phyloP scores from a whole-genome alignment of 176 grass and related monocot genomes.

The Musa acuminata region DNA sequence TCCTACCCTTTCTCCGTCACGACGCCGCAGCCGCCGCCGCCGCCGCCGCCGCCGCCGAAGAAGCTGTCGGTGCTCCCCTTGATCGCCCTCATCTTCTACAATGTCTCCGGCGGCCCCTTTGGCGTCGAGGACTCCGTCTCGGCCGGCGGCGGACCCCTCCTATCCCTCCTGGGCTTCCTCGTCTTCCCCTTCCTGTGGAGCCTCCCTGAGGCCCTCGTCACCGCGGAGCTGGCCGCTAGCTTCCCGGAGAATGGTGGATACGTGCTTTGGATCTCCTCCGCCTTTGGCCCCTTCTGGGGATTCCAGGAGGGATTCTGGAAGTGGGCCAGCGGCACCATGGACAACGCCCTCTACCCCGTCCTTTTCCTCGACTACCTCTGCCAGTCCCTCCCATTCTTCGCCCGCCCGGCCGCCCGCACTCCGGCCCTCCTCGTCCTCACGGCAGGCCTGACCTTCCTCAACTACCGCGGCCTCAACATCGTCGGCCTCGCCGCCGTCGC shows the following conservation, averaged over 20 bases:
- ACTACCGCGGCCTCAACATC: conserved; percentile 73
- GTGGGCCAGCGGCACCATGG: conserved; percentile 75
- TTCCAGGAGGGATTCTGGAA: conserved; percentile 93
- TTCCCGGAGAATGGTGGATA: conserved; percentile 87
- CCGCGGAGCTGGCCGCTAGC: conserved; percentile 65
- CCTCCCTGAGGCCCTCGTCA: conserved; percentile 78
- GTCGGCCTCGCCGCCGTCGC: conserved; percentile 73
- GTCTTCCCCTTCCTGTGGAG: conserved; percentile 58
- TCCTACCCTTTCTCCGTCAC: not conserved
- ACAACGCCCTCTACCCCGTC: conserved; percentile 94
- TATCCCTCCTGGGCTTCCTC: conserved; percentile 75
- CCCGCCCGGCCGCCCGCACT: conserved; percentile 13
- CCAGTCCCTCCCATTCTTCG: conserved; percentile 16
- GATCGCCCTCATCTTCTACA: conserved; percentile 94
- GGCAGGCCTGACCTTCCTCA: conserved; percentile 75
- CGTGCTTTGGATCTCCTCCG: conserved; percentile 78
- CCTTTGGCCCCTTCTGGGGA: conserved; percentile 59
- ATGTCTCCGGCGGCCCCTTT: conserved; percentile 85
- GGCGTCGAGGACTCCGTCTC: conserved; percentile 90
- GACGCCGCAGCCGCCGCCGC: not conserved
- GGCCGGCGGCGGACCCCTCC: conserved; percentile 65
- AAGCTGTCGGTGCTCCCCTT: conserved; percentile 66
- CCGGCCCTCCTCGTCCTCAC: conserved; percentile 45
- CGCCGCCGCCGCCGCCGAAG: conserved; percentile 3
- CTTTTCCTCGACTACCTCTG: conserved; percentile 89